These are phyloP conservation scores for Salix exigua DNA, from an alignment of 345 rosid genomes.

Conservation along the genomic window DNA sequence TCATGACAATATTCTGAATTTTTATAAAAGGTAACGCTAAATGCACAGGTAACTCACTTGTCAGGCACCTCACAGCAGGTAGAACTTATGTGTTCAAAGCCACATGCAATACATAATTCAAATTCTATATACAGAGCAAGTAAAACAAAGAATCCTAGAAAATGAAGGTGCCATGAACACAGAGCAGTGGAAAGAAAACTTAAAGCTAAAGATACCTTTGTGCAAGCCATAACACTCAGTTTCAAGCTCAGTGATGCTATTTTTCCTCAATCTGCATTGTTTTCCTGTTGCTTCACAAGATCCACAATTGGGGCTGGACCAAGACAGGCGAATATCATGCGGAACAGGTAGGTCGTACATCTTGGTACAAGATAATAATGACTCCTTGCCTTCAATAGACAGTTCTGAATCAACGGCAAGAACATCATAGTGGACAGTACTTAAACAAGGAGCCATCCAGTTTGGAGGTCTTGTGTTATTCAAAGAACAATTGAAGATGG, in stretches of 20 bases:
- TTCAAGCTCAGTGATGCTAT: background rate
- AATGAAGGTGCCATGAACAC: background rate
- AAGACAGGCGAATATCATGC: background rate
- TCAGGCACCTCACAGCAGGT: background rate
- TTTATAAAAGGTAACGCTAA: no score
- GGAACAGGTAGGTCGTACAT: background rate
- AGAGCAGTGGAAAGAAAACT: background rate
- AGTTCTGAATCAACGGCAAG: background rate
- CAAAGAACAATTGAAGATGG: constrained; percentile 12
- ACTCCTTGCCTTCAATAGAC: no score
- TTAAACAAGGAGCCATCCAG: background rate
- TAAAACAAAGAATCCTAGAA: background rate
- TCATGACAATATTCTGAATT: no score
- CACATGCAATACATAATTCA: background rate
- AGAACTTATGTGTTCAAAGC: background rate
- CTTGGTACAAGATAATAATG: background rate
- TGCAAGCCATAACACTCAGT: background rate
- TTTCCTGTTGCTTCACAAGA: background rate
- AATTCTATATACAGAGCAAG: no score
- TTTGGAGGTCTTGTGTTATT: background rate
- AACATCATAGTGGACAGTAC: constrained; percentile 1
- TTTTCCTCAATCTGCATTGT: background rate
- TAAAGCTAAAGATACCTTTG: background rate
- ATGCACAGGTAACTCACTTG: no score
- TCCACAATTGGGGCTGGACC: background rate